phyloP scores from a whole-genome alignment of 768 basidiomycete species.

The Termitomyces sp. region DNA sequence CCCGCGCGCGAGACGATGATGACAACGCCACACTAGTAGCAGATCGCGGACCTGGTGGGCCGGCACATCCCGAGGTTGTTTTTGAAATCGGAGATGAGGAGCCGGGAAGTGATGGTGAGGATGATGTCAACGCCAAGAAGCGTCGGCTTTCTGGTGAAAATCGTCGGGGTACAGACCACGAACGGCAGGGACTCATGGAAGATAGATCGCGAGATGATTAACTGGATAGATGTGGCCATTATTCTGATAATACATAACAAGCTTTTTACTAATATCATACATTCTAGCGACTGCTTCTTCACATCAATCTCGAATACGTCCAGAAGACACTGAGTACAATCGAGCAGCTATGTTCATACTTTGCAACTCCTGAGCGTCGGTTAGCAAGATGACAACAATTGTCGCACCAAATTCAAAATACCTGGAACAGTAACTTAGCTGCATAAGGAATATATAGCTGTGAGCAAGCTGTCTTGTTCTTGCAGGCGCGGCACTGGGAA shows the following conservation, averaged over 20 bases:
- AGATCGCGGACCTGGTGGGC: constrained; percentile 38
- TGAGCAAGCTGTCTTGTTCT: constrained; percentile 93
- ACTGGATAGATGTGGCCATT: constrained; percentile 4
- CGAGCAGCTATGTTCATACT: constrained; percentile 94
- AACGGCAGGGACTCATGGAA: constrained; percentile 63
- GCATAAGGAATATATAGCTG: constrained; percentile 95
- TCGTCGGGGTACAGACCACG: constrained; percentile 40
- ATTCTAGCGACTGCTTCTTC: constrained; percentile 9
- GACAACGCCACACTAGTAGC: constrained; percentile 72
- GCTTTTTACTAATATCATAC: constrained; percentile 16
- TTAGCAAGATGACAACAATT: not conserved
- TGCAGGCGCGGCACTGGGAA: constrained; percentile 81
- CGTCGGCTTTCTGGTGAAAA: constrained; percentile 47
- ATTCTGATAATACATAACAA: constrained; percentile 16
- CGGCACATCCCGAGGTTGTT: constrained; percentile 63
- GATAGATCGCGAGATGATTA: constrained; percentile 31
- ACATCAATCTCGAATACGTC: constrained; percentile 68
- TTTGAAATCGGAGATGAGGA: constrained; percentile 91
- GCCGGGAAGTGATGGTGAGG: constrained; percentile 58
- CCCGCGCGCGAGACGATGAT: constrained; percentile 48
- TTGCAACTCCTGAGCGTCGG: constrained; percentile 66
- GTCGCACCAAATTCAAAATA: constrained; percentile 20
- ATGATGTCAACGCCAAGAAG: constrained; percentile 45
- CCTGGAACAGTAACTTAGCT: constrained; percentile 95
- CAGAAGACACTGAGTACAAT: constrained; percentile 81